phyloP scores from a whole-genome alignment of 1,284 basidiomycete species.

The Moesziomyces parantarcticus region DNA sequence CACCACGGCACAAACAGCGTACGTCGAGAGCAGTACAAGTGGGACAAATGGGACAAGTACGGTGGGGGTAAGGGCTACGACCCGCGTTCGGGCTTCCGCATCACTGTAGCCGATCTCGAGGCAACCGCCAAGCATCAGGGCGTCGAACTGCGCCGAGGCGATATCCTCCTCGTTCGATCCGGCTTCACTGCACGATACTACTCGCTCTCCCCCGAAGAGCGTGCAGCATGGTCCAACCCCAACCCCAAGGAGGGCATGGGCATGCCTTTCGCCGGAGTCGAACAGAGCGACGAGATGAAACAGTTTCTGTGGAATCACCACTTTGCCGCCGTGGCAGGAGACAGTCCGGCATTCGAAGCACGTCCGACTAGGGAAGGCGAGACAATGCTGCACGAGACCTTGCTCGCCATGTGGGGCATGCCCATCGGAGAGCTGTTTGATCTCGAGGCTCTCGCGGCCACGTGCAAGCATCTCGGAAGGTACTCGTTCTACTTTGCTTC shows the following conservation, averaged over 20 bases:
- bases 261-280: constrained; percentile 52
- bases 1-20: constrained; percentile 29
- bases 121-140: constrained; percentile 76
- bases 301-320: constrained; percentile 76
- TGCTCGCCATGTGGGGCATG: constrained; percentile 60
- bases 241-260: constrained; percentile 9
- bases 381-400: constrained; percentile 52
- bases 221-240: constrained; percentile 70
- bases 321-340: constrained; percentile 79
- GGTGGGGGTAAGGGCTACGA: constrained; percentile 68
- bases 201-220: constrained; percentile 70
- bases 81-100: constrained; percentile 74
- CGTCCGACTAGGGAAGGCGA: constrained; percentile 69
- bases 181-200: constrained; percentile 77
- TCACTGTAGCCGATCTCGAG: constrained; percentile 74
- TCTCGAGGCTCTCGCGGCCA: constrained; percentile 66
- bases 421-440: constrained; percentile 70
- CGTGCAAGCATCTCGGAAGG: constrained; percentile 61
- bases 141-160: constrained; percentile 67
- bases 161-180: constrained; percentile 55
- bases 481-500: constrained; percentile 70
- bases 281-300: constrained; percentile 60
- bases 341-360: constrained; percentile 78
- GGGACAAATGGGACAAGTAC: constrained; percentile 22
- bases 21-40: constrained; percentile 14